These are phyloP conservation scores for Schwanniomyces vanrijiae DNA, from an alignment of 805 yeast species.

Conservation along the genomic window DNA sequence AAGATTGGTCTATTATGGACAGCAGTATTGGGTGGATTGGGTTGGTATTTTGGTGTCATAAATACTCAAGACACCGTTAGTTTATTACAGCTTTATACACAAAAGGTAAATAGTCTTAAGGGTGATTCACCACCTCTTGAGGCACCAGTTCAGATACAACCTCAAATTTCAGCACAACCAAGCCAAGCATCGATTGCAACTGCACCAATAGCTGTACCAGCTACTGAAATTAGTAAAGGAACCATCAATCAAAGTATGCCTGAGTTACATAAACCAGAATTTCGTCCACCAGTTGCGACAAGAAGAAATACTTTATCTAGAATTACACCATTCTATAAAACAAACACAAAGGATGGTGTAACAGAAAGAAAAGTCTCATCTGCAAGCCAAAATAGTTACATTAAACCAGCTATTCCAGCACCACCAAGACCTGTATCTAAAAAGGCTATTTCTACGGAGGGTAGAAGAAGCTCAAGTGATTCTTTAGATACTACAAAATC, in stretches of 20 bases:
- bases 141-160: neutral
- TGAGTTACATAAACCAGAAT: constrained; percentile 1
- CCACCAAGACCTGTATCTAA: neutral
- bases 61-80: constrained; percentile 12
- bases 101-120: neutral
- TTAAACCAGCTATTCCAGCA: neutral
- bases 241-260: neutral
- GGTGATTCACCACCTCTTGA: neutral
- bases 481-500: neutral
- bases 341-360: neutral
- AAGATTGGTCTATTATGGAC: constrained; percentile 25
- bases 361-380: constrained; percentile 2
- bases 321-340: constrained; percentile 20
- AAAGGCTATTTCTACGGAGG: neutral
- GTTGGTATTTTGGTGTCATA: constrained; percentile 32
- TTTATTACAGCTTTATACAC: constrained; percentile 3
- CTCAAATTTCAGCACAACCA: neutral
- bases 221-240: neutral
- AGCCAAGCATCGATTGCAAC: neutral
- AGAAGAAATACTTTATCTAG: constrained; percentile 19
- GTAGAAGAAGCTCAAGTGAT: constrained; percentile 5
- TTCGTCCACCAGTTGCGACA: constrained; percentile 11
- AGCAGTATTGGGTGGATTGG: constrained; percentile 18
- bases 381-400: neutral
- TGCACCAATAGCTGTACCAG: neutral